Base-by-base conservation (phyloP, 2,329 filamentous ascomycete species). In the Coleophoma eucalyptorum region DNA sequence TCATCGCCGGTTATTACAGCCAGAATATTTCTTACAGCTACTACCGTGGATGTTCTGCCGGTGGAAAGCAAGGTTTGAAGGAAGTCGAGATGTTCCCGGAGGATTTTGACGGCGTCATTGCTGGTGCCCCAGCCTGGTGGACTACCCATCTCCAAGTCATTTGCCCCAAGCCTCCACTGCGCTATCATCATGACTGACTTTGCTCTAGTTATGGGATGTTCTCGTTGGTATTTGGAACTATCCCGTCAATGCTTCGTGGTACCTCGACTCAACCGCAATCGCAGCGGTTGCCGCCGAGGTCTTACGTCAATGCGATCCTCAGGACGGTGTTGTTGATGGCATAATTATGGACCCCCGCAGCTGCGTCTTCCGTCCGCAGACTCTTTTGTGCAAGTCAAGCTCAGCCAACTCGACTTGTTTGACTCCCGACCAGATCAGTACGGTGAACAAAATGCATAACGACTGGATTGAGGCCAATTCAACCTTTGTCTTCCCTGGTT, bases 161-260 rank as follows among this genome's bases (percentile, higher is more conserved):
- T n/a, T n/a, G n/a, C n/a, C n/a, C n/a, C n/a, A n/a, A n/a, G n/a
- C n/a, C n/a, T n/a, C n/a, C n/a, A n/a, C n/a, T n/a, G n/a, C n/a
- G n/a, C n/a, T n/a, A n/a, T n/a, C n/a, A n/a, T n/a, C n/a, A n/a
- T n/a, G n/a, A n/a, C n/a, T n/a, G n/a, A n/a, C n/a, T n/a, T n/a
- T n/a, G n/a, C n/a, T n/a, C n/a, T n/a, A 38, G 35, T 26, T 43
- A 3, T 43, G 18, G 41, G 26, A 26, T 26, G n/a, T n/a, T n/a
- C n/a, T n/a, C n/a, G n/a, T n/a, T n/a, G n/a, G n/a, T n/a, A n/a
- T 68, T 7, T 75, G 71, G 60, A 80, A 80, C 58, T 67, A 76
- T 45, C 75, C 75, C 0, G 66, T 64, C 13, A 69, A 69, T 3
- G 67, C 70, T 0, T 63, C 72, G 1, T 69, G 74, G 48, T 73